Evolutionary conservation across 371 early-diverging fungal genomes (phyloP).

Genomic region (Nematocida ironsii): DNA sequence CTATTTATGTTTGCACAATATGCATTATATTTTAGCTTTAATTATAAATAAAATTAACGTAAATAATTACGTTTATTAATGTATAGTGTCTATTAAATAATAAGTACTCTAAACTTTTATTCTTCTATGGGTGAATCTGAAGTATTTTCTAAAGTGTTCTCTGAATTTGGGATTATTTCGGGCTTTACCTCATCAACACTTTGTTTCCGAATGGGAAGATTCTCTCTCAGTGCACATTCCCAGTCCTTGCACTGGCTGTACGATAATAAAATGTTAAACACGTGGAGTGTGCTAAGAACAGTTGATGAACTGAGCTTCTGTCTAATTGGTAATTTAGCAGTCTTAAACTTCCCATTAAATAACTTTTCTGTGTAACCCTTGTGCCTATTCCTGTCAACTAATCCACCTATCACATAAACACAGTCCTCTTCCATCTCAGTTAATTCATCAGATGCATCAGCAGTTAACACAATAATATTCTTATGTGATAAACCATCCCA

Average conservation of each 20-base stretch:
- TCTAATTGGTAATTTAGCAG: constrained; percentile 17
- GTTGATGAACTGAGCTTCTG: constrained; percentile 17
- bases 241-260: constrained; percentile 26
- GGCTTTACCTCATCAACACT: too few species aligned
- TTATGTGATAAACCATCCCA: too few species aligned
- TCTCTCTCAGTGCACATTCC: background rate
- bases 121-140: too few species aligned
- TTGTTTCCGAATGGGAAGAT: constrained; percentile 30
- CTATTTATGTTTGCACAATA: too few species aligned
- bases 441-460: constrained; percentile 12
- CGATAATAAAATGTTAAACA: constrained; percentile 21
- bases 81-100: too few species aligned
- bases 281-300: constrained; percentile 30
- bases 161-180: too few species aligned
- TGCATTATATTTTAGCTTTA: too few species aligned
- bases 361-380: constrained; percentile 13
- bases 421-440: constrained; percentile 17
- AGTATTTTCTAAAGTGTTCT: too few species aligned
- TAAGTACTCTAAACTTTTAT: too few species aligned
- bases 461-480: constrained; percentile 16
- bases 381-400: constrained; percentile 50
- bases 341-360: constrained; percentile 18
- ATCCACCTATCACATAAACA: constrained; percentile 40
- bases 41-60: too few species aligned
- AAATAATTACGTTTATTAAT: too few species aligned